Percentiles rank a stretch among this genome's conserved stretches.
These are phyloP conservation scores for Trichoderma semiorbis DNA, from an alignment of 2,329 filamentous ascomycete species.

Conservation along the genomic window DNA sequence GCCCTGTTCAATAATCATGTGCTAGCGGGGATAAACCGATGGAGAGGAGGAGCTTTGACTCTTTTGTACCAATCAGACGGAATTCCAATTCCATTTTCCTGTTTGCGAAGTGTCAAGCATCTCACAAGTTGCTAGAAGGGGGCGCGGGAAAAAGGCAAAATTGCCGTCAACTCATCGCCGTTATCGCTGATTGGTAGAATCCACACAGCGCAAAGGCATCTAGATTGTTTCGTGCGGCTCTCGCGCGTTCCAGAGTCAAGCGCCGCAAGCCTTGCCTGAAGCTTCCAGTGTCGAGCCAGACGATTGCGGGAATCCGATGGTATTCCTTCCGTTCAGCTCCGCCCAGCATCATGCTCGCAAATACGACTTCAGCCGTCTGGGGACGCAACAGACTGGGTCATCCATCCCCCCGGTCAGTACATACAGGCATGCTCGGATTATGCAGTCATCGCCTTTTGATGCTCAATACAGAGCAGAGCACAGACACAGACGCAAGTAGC, in stretches of 20 bases:
- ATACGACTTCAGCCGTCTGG: neutral
- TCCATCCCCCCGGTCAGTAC: neutral
- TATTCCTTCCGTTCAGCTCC: neutral
- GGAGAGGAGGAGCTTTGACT: neutral
- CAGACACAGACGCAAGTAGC: neutral
- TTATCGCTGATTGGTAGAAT: neutral
- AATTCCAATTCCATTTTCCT: neutral
- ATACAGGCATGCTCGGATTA: neutral
- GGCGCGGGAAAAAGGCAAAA: neutral
- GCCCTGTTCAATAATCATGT: neutral
- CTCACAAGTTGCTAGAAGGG: neutral
- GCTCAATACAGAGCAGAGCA: neutral
- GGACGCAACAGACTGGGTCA: neutral
- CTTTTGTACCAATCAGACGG: neutral
- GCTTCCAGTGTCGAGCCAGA: neutral
- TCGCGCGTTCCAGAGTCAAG: neutral
- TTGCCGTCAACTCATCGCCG: neutral
- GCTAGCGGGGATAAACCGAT: neutral
- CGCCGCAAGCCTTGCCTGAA: neutral
- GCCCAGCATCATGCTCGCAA: neutral
- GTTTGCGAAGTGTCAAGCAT: neutral
- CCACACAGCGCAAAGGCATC: neutral
- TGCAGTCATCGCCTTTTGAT: neutral
- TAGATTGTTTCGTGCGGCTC: neutral
- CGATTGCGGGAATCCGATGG: no score